Percentiles rank a stretch among this genome's conserved stretches.
Evolutionary conservation across 2,329 filamentous ascomycete genomes (phyloP).

Genomic region (Fusarium redolens): DNA sequence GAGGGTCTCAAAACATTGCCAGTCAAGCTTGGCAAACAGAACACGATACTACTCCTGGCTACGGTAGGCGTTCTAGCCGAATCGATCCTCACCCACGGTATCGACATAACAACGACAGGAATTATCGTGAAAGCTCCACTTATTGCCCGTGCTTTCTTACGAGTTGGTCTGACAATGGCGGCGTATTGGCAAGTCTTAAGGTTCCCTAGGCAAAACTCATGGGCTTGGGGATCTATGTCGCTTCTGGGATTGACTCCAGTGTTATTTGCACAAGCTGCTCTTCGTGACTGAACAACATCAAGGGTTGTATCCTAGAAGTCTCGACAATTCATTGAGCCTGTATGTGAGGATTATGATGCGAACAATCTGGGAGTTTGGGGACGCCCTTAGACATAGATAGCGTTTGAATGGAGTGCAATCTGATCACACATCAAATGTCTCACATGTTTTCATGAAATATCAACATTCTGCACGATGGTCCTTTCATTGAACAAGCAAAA

Average conservation of each 20-base stretch:
- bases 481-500: neutral
- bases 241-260: conserved; percentile 11
- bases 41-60: conserved; percentile 1
- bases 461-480: no score
- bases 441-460: no score
- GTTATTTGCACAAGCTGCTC: conserved; percentile 9
- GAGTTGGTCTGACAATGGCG: conserved; percentile 7
- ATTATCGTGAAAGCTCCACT: neutral
- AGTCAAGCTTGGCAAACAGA: conserved; percentile 20
- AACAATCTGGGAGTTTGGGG: neutral
- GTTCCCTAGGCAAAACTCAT: conserved; percentile 10
- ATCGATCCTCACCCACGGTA: conserved; percentile 2
- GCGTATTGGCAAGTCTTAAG: conserved; percentile 18
- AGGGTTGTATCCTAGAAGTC: rapidly evolving
- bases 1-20: conserved; percentile 15
- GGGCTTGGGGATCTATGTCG: conserved; percentile 24
- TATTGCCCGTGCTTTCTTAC: neutral
- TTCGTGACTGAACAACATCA: neutral
- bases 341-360: no score
- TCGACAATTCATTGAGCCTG: neutral
- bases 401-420: neutral
- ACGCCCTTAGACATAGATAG: neutral
- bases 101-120: neutral
- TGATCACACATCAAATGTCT: rapidly evolving
- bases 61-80: neutral